Evolutionary conservation across 495 filamentous ascomycete species (phyloP).

Genomic region (Massariosphaeria phaeospora): DNA sequence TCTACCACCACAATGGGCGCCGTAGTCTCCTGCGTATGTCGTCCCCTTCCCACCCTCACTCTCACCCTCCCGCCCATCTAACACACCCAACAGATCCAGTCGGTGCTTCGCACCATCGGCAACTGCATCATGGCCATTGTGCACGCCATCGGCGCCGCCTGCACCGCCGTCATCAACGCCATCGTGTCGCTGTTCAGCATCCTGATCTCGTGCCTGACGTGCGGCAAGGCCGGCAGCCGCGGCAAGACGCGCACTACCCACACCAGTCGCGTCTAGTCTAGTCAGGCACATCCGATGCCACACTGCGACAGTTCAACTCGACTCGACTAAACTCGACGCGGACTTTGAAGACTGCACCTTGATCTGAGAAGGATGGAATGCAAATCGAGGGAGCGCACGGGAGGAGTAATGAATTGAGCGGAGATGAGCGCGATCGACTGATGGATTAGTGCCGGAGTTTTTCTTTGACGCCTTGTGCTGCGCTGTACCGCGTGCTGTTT

Average conservation of each 20-base stretch:
- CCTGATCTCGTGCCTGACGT: conserved; percentile 83
- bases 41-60: conserved; percentile 6
- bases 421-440: too few species aligned
- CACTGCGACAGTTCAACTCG: background rate
- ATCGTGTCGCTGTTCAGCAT: conserved; percentile 75
- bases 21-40: conserved; percentile 90
- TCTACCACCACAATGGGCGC: conserved; percentile 73
- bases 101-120: conserved; percentile 79
- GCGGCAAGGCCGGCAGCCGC: conserved; percentile 54
- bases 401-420: background rate
- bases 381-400: background rate
- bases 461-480: background rate
- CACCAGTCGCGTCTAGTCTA: conserved; percentile 33
- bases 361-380: background rate
- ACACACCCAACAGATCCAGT: conserved; percentile 57
- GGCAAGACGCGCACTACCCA: conserved; percentile 21
- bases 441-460: background rate
- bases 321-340: background rate
- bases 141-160: conserved; percentile 69
- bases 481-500: background rate
- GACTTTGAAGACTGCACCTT: background rate
- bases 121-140: conserved; percentile 77
- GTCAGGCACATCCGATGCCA: background rate
- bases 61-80: conserved; percentile 11
- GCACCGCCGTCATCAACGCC: conserved; percentile 75